Evolutionary conservation across 768 basidiomycete genomes (phyloP).

Genomic region (Dentipellis sp.): DNA sequence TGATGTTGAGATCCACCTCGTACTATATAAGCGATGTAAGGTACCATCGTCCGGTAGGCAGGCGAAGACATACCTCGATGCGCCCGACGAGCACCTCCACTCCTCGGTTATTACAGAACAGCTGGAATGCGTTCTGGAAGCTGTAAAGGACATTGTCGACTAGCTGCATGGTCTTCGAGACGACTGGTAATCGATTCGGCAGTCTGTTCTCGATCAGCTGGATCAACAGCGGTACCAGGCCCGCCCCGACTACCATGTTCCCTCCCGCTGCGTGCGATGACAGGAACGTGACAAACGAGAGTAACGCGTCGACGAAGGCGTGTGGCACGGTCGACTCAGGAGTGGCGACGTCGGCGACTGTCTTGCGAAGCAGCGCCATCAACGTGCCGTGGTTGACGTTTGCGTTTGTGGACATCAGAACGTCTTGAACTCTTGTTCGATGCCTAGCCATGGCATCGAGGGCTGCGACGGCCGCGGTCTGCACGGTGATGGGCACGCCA

Average conservation of each 20-base stretch:
- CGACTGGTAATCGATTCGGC: conserved; percentile 57
- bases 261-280: conserved; percentile 79
- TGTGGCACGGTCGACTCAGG: conserved; percentile 60
- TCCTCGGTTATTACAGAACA: conserved; percentile 80
- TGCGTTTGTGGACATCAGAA: conserved; percentile 84
- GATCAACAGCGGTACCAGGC: conserved; percentile 80
- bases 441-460: conserved; percentile 87
- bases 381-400: conserved; percentile 94
- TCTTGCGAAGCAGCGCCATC: conserved; percentile 81
- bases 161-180: conserved; percentile 87
- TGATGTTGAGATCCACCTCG: conserved; percentile 22
- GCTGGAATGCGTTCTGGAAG: conserved; percentile 76
- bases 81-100: conserved; percentile 78
- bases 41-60: too few species aligned
- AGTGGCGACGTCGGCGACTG: conserved; percentile 62
- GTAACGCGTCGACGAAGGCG: conserved; percentile 72
- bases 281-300: conserved; percentile 82
- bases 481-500: conserved; percentile 59
- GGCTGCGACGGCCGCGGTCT: conserved; percentile 81
- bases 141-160: conserved; percentile 90
- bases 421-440: conserved; percentile 75
- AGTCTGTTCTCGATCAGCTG: conserved; percentile 79
- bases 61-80: conserved; percentile 57
- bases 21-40: conserved; percentile 13
- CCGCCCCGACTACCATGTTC: conserved; percentile 92